Base-by-base conservation (phyloP, 106 monocot species). In the Dactylorhiza incarnata region DNA sequence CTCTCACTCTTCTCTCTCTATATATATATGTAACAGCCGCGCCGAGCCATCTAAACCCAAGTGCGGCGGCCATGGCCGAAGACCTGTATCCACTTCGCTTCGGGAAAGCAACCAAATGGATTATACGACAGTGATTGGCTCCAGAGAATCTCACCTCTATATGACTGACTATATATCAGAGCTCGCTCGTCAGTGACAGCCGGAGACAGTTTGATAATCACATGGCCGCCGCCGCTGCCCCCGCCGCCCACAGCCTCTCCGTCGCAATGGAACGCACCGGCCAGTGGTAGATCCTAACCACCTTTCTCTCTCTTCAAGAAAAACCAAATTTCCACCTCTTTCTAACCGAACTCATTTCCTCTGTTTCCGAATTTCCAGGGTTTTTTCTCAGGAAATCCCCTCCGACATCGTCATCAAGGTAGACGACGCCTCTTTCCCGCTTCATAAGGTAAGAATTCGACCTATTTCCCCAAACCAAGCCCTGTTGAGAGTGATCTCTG, bases 311-410 rank as follows among this genome's bases (percentile, higher is more conserved):
- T 49, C 16, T 76, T 46, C 14, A 10, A 12, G 0, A 66, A 49
- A 20, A 23, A 48, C 1, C 55, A 2, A 22, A 11, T 58, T 9
- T 45, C 25, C 29, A 26, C 55, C 0, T 59, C 9, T 8, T 75
- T 17, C 17, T 59, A 17, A 58, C 11, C 45, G 47, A 19, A 19
- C 9, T 50, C 11, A 3, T 75, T 16, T 26, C 48, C 11, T 48
- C 48, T 61, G 5, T 48, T 58, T 62, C 37, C 48, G 43, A 69
- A 48, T 43, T 73, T 14, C 0, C 68, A 80, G 80, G 80, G 68
- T 68, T 51, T 67, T 74, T 23, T 74, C 80, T 5, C 66, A 75
- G 54, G 80, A 80, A 49, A n/a, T 75, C 37, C 80, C 80, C 9
- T 68, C 75, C 3, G 80, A 80, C 25, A 74, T 80, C 19, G 46